These are phyloP conservation scores for Daldinia sp. DNA, from an alignment of 2,329 filamentous ascomycete species.

Conservation along the genomic window DNA sequence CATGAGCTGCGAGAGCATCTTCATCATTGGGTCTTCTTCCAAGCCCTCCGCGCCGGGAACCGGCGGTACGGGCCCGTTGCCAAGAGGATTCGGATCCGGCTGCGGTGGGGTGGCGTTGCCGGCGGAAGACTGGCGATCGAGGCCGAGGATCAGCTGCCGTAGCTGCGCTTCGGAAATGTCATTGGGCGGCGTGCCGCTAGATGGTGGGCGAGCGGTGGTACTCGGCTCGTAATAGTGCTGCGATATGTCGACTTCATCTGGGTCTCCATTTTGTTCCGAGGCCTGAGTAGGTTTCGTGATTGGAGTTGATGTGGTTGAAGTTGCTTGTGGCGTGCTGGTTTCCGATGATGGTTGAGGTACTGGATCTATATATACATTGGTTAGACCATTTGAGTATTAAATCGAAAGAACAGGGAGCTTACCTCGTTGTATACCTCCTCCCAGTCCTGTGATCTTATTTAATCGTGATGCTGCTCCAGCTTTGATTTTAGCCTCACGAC, in stretches of 20 bases:
- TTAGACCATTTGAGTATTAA: not conserved
- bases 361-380: conserved; percentile 33
- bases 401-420: conserved; percentile 26
- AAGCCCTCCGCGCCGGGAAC: conserved; percentile 50
- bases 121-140: conserved; percentile 56
- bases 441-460: conserved; percentile 80
- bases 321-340: conserved; percentile 47
- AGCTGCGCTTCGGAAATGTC: conserved; percentile 68
- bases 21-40: conserved; percentile 75
- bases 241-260: conserved; percentile 84
- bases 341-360: conserved; percentile 53
- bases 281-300: conserved; percentile 51
- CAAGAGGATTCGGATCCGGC: conserved; percentile 44
- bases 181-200: conserved; percentile 51
- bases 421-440: conserved; percentile 67
- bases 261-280: conserved; percentile 65
- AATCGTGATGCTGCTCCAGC: conserved; percentile 77
- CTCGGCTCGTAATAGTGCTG: conserved; percentile 74
- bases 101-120: conserved; percentile 20
- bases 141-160: conserved; percentile 73
- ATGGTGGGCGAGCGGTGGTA: conserved; percentile 56
- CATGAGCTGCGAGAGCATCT: conserved; percentile 82
- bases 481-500: conserved; percentile 82
- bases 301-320: conserved; percentile 48
- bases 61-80: conserved; percentile 35